Conservation (phyloP, 768 basidiomycete species). For the Tylopilus sp. region DNA sequence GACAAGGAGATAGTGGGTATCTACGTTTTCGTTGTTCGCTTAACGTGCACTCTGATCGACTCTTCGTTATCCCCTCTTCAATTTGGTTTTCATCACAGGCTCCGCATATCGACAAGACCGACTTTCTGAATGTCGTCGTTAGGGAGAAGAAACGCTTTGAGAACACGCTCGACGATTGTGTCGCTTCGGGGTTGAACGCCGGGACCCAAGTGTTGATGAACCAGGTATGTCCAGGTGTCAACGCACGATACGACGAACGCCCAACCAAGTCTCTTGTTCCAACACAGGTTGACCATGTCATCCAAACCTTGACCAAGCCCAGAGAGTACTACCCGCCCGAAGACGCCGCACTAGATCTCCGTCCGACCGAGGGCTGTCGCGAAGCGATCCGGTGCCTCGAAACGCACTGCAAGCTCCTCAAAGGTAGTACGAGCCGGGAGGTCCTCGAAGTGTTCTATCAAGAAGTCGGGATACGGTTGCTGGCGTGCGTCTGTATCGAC, state of each 20-base stretch:
- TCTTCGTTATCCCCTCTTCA: not conserved
- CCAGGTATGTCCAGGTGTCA: slow-evolving; percentile 48
- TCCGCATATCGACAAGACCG: slow-evolving; percentile 85
- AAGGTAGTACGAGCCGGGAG: slow-evolving; percentile 92
- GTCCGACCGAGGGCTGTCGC: slow-evolving; percentile 82
- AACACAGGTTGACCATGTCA: slow-evolving; percentile 86
- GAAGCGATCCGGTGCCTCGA: slow-evolving; percentile 88
- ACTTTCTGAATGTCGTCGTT: slow-evolving; percentile 90
- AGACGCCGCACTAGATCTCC: slow-evolving; percentile 72
- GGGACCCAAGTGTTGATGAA: slow-evolving; percentile 96
- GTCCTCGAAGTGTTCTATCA: slow-evolving; percentile 98
- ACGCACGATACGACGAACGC: not conserved
- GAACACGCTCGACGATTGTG: slow-evolving; percentile 86
- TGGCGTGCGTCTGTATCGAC: slow-evolving; percentile 51
- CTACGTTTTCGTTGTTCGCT: not conserved
- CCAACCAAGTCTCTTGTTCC: not conserved
- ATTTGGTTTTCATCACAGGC: slow-evolving; percentile 47
- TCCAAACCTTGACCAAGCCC: slow-evolving; percentile 74
- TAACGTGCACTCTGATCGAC: not conserved
- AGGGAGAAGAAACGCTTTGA: slow-evolving; percentile 98
- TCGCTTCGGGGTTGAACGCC: slow-evolving; percentile 90
- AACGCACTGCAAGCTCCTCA: slow-evolving; percentile 86
- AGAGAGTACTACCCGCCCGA: slow-evolving; percentile 91
- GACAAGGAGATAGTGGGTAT: slow-evolving; percentile 84
- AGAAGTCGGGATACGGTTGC: slow-evolving; percentile 89